Evolutionary conservation across 208 protist species (phyloP).

Genomic region (Crithidia thermophila): DNA sequence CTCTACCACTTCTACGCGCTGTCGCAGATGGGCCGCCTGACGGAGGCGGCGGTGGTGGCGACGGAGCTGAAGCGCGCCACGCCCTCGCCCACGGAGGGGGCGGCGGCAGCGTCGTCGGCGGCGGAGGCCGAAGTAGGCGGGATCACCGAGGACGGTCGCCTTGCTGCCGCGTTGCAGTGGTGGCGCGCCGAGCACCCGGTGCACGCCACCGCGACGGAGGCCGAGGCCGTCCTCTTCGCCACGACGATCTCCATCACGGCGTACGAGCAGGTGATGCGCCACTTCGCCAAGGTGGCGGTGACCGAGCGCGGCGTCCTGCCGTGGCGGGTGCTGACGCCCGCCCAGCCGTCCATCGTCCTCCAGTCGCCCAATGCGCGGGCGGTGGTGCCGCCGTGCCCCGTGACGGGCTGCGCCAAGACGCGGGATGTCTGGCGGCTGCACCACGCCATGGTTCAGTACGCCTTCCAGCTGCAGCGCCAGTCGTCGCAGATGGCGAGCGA

Average conservation of each 20-base stretch:
- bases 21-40: slow-evolving; percentile 27
- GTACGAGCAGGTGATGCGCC: background rate
- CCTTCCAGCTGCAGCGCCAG: slow-evolving; percentile 11
- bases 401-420: slow-evolving; percentile 29
- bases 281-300: slow-evolving; percentile 10
- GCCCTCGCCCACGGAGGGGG: background rate
- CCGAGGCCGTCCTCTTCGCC: background rate
- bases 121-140: slow-evolving; percentile 1
- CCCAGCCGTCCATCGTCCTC: background rate
- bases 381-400: slow-evolving; percentile 16
- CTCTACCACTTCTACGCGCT: slow-evolving; percentile 32
- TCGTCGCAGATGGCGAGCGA: too few species aligned
- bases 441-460: slow-evolving; percentile 39
- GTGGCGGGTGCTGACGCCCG: slow-evolving; percentile 7
- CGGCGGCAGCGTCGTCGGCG: background rate
- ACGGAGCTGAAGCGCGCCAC: background rate
- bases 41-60: slow-evolving; percentile 13
- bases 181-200: slow-evolving; percentile 10
- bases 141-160: slow-evolving; percentile 14
- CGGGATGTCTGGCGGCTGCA: slow-evolving; percentile 39
- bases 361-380: slow-evolving; percentile 13
- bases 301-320: slow-evolving; percentile 19
- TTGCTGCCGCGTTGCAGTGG: slow-evolving; percentile 24
- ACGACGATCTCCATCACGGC: too few species aligned
- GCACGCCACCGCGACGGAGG: background rate